Evolutionary conservation across 1,139 yeast species (phyloP).

Genomic region (Pneumocystis sp.): DNA sequence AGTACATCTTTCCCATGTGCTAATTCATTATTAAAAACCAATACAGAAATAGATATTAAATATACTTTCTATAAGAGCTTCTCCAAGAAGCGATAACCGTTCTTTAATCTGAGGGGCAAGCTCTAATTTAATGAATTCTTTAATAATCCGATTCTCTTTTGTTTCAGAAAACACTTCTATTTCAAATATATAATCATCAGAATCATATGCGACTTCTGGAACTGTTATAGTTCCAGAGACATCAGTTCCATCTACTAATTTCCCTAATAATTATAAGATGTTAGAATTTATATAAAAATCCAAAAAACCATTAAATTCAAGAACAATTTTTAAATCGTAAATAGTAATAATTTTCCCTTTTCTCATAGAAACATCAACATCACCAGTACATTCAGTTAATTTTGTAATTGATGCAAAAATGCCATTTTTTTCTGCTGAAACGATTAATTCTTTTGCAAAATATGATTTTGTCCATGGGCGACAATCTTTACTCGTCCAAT

Average conservation of each 20-base stretch:
- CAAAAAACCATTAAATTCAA: slow-evolving; percentile 40
- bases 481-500: slow-evolving; percentile 98
- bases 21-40: neutral
- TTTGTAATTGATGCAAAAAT: slow-evolving; percentile 33
- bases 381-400: slow-evolving; percentile 73
- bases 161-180: slow-evolving; percentile 40
- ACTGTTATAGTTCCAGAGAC: slow-evolving; percentile 54
- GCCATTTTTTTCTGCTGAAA: slow-evolving; percentile 29
- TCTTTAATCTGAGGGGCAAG: slow-evolving; percentile 57
- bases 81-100: slow-evolving; percentile 50
- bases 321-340: slow-evolving; percentile 59
- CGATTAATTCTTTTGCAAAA: slow-evolving; percentile 44
- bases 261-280: neutral
- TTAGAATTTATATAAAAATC: slow-evolving; percentile 15
- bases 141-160: slow-evolving; percentile 37
- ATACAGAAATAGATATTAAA: neutral
- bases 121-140: slow-evolving; percentile 39
- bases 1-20: slow-evolving; percentile 81
- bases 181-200: slow-evolving; percentile 71
- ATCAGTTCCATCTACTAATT: slow-evolving; percentile 23
- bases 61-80: slow-evolving; percentile 42
- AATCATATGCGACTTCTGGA: slow-evolving; percentile 89
- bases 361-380: slow-evolving; percentile 89
- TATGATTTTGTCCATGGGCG: slow-evolving; percentile 76
- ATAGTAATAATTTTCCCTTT: slow-evolving; percentile 91